Conservation (phyloP, 306 rosid species). For the Acacia confusa region DNA sequence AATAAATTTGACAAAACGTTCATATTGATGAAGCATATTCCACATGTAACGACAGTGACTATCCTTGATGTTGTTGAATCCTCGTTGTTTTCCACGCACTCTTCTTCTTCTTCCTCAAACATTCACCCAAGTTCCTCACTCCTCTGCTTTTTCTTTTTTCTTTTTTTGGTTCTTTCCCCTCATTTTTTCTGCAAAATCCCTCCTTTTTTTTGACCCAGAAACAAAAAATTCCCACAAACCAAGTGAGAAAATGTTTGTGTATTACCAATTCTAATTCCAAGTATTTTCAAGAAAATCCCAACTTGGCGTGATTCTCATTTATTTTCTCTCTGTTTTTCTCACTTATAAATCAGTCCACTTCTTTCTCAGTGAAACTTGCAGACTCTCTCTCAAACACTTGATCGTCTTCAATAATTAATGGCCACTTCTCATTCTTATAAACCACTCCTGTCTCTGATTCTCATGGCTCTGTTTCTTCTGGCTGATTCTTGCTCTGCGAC, state of each 20-base stretch:
- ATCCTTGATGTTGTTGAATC: background rate
- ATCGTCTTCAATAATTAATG: conserved; percentile 46
- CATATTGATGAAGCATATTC: conserved; percentile 1
- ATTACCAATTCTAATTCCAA: background rate
- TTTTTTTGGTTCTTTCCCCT: background rate
- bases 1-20: background rate
- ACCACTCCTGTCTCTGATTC: conserved; percentile 18
- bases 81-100: conserved; percentile 20
- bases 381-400: background rate
- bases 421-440: conserved; percentile 40
- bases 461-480: conserved; percentile 36
- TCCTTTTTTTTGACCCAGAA: conserved; percentile 34
- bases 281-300: conserved; percentile 24
- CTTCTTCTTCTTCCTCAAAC: background rate
- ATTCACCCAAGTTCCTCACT: conserved; percentile 29
- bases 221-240: conserved; percentile 2
- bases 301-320: conserved; percentile 49
- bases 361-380: background rate
- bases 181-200: conserved; percentile 30
- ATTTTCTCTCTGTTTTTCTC: background rate
- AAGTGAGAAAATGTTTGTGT: background rate
- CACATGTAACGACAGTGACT: conserved; percentile 16
- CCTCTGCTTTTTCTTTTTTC: conserved; percentile 12
- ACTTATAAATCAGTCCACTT: conserved; percentile 33
- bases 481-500: conserved; percentile 55